These are phyloP conservation scores for Hansfordia pulvinata DNA, from an alignment of 2,329 filamentous ascomycete species.

Conservation along the genomic window DNA sequence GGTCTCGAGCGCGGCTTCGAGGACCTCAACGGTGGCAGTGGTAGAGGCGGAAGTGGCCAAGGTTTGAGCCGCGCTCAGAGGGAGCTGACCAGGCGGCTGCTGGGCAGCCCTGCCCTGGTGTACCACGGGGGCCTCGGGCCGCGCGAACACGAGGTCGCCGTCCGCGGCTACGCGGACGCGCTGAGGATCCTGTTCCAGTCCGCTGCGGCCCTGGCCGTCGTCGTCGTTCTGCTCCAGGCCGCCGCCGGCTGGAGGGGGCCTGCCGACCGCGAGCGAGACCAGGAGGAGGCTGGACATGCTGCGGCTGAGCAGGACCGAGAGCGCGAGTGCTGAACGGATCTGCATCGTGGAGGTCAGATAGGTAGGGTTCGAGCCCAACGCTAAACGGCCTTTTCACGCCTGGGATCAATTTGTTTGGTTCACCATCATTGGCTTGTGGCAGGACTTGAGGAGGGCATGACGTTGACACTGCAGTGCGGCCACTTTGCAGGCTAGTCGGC, in stretches of 20 bases:
- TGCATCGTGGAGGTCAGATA: too few species aligned
- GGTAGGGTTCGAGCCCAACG: too few species aligned
- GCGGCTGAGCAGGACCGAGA: too few species aligned
- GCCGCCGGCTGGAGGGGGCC: constrained; percentile 36
- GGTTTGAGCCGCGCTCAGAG: constrained; percentile 17
- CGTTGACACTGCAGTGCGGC: too few species aligned
- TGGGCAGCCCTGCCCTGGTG: constrained; percentile 37
- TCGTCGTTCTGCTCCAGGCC: constrained; percentile 32
- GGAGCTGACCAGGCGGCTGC: constrained; percentile 29
- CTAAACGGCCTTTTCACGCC: too few species aligned
- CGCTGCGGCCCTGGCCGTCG: constrained; percentile 26
- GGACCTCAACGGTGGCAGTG: constrained; percentile 23
- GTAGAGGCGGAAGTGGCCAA: too few species aligned
- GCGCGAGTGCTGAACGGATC: too few species aligned
- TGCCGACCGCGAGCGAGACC: constrained; percentile 34
- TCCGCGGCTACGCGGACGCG: constrained; percentile 31
- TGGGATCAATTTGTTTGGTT: too few species aligned
- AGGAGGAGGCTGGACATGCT: too few species aligned
- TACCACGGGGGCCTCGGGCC: constrained; percentile 24
- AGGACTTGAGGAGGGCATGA: too few species aligned
- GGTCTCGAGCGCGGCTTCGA: constrained; percentile 44
- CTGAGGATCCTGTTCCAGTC: constrained; percentile 30
- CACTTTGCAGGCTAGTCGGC: too few species aligned
- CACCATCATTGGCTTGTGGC: too few species aligned
- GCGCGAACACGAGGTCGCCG: constrained; percentile 29